These are phyloP conservation scores for Aspergillus pseudonomiae DNA, from an alignment of 2,329 filamentous ascomycete genomes.

Conservation along the genomic window DNA sequence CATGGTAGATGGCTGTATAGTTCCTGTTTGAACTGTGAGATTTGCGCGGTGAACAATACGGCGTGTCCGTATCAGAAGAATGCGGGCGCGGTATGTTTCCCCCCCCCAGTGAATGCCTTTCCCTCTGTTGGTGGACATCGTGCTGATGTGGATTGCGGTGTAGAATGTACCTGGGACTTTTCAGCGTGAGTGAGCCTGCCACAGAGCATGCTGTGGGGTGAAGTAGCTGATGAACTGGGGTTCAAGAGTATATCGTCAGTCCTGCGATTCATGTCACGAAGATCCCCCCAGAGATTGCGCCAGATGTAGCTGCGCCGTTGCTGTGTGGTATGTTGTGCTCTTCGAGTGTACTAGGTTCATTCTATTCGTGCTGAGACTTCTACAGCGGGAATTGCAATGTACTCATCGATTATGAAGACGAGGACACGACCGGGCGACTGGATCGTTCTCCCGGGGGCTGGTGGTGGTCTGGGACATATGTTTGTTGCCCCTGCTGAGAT, in stretches of 20 bases:
- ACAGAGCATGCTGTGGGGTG: neutral
- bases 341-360: neutral
- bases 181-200: conserved; percentile 29
- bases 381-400: conserved; percentile 43
- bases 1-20: conserved; percentile 43
- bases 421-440: conserved; percentile 38
- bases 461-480: conserved; percentile 45
- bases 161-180: conserved; percentile 44
- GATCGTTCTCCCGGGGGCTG: conserved; percentile 41
- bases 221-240: neutral
- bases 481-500: conserved; percentile 17
- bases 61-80: conserved; percentile 44
- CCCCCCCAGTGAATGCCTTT: neutral
- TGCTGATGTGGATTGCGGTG: neutral
- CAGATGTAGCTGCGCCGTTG: conserved; percentile 39
- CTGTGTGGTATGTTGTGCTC: conserved; percentile 36
- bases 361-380: neutral
- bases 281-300: conserved; percentile 35
- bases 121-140: neutral
- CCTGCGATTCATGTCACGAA: conserved; percentile 40
- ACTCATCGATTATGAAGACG: conserved; percentile 43
- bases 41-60: conserved; percentile 42
- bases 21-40: conserved; percentile 42
- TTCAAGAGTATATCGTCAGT: conserved; percentile 38
- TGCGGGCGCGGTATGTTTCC: conserved; percentile 36